Percentiles rank a stretch among this genome's conserved stretches.
Conservation (phyloP, 2,329 filamentous ascomycete genomes). For the Cercospora sesami region DNA sequence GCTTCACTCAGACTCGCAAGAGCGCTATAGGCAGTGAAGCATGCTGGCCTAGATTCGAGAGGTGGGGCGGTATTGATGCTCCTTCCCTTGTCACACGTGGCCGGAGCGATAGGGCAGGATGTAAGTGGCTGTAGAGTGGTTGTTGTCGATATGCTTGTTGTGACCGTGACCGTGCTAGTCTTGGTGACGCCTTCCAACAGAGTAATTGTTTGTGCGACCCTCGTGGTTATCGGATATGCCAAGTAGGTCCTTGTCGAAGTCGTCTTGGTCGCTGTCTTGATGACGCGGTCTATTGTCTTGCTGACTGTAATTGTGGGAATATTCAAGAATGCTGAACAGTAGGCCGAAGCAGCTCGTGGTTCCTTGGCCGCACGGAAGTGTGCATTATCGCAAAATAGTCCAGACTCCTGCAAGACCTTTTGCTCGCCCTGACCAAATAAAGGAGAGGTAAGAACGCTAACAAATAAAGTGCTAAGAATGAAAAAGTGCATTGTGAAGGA, state of each 20-base stretch:
- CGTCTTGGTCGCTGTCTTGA: slow-evolving; percentile 2
- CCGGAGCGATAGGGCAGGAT: background rate
- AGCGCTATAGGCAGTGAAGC: background rate
- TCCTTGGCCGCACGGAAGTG: background rate
- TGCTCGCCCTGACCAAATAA: background rate
- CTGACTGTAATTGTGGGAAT: slow-evolving; percentile 5
- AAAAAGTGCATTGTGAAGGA: slow-evolving; percentile 8
- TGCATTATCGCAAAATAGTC: slow-evolving; percentile 2
- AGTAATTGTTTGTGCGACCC: slow-evolving; percentile 5
- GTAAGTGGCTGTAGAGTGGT: background rate
- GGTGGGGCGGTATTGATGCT: background rate
- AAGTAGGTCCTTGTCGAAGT: slow-evolving; percentile 11
- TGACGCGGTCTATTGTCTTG: background rate
- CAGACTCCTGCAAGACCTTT: background rate
- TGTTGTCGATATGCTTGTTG: background rate
- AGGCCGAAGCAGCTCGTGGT: background rate
- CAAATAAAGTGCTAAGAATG: background rate
- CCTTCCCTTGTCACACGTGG: background rate
- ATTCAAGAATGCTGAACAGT: slow-evolving; percentile 10
- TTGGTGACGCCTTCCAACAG: background rate
- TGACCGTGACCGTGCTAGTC: slow-evolving; percentile 6
- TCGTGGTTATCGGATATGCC: background rate
- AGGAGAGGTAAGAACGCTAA: slow-evolving; percentile 4
- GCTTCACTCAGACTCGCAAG: background rate
- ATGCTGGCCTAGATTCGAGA: slow-evolving; percentile 1